These are phyloP conservation scores for Lachancea meyersii DNA, from an alignment of 805 yeast species.

Conservation along the genomic window DNA sequence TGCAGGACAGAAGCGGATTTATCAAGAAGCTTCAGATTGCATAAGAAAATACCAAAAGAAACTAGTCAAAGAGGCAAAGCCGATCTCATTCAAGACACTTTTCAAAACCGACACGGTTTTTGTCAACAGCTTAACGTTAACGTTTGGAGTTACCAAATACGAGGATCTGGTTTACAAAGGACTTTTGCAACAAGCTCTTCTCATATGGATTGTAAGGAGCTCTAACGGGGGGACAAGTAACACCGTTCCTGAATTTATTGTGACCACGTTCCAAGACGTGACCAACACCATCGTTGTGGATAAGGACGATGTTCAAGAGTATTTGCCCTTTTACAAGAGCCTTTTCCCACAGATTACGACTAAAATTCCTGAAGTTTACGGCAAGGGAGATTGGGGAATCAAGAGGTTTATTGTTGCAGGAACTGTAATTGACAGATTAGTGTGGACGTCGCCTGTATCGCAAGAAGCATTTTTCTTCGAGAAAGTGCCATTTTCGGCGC, in stretches of 20 bases:
- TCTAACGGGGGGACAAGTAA: constrained; percentile 36
- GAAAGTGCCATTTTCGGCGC: constrained; percentile 8
- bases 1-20: constrained; percentile 43
- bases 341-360: constrained; percentile 43
- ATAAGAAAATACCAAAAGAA: constrained; percentile 25
- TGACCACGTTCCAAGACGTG: constrained; percentile 35
- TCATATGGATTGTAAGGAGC: constrained; percentile 59
- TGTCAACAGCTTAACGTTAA: constrained; percentile 46
- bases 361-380: constrained; percentile 53
- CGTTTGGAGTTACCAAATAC: constrained; percentile 51
- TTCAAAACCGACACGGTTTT: constrained; percentile 49
- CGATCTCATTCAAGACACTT: constrained; percentile 49
- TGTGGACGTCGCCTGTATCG: constrained; percentile 38
- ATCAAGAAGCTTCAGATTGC: constrained; percentile 39
- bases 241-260: constrained; percentile 45
- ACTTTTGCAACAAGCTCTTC: constrained; percentile 51
- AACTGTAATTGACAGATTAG: constrained; percentile 44
- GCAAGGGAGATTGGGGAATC: constrained; percentile 41
- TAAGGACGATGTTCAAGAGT: constrained; percentile 50
- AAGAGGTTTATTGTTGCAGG: constrained; percentile 42
- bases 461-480: constrained; percentile 35
- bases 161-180: constrained; percentile 45
- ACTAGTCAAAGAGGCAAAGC: constrained; percentile 43
- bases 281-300: constrained; percentile 37
- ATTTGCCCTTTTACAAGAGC: constrained; percentile 46